Conservation (phyloP, 2,329 filamentous ascomycete genomes). For the Dactylellina drechsleri region DNA sequence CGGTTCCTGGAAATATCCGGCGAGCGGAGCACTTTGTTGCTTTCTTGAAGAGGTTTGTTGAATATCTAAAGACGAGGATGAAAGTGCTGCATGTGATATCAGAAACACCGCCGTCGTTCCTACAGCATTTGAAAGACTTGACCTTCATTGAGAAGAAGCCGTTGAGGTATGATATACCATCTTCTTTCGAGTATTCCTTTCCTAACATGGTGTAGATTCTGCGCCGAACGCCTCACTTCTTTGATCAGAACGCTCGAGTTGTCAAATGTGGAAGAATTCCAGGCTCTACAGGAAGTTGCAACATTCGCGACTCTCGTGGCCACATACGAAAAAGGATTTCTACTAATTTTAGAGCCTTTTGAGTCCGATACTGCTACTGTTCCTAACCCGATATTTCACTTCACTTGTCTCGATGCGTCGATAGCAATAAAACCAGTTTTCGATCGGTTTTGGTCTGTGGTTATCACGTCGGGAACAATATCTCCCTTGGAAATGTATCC, state of each 20-base stretch:
- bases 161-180: slow-evolving; percentile 65
- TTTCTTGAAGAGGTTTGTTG: slow-evolving; percentile 95
- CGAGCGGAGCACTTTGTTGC: slow-evolving; percentile 95
- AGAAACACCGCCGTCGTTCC: slow-evolving; percentile 92
- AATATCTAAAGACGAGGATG: slow-evolving; percentile 98
- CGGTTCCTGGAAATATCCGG: slow-evolving; percentile 94
- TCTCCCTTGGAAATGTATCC: slow-evolving; percentile 99
- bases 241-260: slow-evolving; percentile 93
- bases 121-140: slow-evolving; percentile 90
- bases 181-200: neutral
- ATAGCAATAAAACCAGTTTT: slow-evolving; percentile 99
- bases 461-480: slow-evolving; percentile 97
- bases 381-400: slow-evolving; percentile 95
- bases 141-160: slow-evolving; percentile 99
- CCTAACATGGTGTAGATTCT: slow-evolving; percentile 70
- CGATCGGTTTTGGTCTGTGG: slow-evolving; percentile 95
- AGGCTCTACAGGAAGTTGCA: slow-evolving; percentile 94
- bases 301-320: slow-evolving; percentile 96
- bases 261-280: slow-evolving; percentile 97
- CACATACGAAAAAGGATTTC: slow-evolving; percentile 95
- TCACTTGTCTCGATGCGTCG: slow-evolving; percentile 94
- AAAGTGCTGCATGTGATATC: slow-evolving; percentile 97
- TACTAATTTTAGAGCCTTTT: slow-evolving; percentile 95
- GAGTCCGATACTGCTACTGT: slow-evolving; percentile 96
- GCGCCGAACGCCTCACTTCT: slow-evolving; percentile 91